Percentiles rank a stretch among this genome's conserved stretches.
Conservation (phyloP, 2,329 filamentous ascomycete species). For the Ceratocystis eucalypticola region DNA sequence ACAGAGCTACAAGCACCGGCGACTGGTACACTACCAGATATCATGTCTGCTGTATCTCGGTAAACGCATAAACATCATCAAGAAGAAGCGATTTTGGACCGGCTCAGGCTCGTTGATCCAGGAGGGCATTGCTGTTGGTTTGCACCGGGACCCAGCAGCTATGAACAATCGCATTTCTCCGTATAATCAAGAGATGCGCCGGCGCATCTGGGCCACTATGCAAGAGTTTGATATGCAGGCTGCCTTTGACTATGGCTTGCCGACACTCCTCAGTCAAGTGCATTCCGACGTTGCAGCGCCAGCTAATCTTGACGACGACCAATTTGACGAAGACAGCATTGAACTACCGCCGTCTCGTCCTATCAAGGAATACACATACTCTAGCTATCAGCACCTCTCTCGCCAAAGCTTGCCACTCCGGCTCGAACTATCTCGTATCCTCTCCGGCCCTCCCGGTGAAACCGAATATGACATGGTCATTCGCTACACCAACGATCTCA, state of each 20-base stretch:
- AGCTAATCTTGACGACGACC: constrained; percentile 44
- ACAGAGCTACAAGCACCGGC: constrained; percentile 49
- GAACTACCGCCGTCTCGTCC: constrained; percentile 39
- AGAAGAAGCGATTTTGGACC: constrained; percentile 53
- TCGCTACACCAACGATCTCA: constrained; percentile 47
- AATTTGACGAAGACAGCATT: constrained; percentile 41
- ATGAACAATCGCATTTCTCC: constrained; percentile 42
- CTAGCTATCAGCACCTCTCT: constrained; percentile 45
- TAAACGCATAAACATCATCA: constrained; percentile 48
- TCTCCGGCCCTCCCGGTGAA: constrained; percentile 41
- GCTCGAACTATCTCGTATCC: constrained; percentile 42
- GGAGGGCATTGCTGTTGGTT: constrained; percentile 43
- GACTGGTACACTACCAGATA: constrained; percentile 48
- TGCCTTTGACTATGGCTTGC: constrained; percentile 46
- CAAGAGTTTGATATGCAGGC: constrained; percentile 50
- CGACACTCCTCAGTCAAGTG: constrained; percentile 43
- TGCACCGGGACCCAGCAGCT: constrained; percentile 45
- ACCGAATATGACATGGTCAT: constrained; percentile 50
- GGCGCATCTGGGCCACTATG: constrained; percentile 47
- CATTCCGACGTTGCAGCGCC: constrained; percentile 43
- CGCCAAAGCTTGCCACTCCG: constrained; percentile 43
- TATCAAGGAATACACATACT: constrained; percentile 41
- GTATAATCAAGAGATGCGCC: constrained; percentile 49
- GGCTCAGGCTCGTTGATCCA: constrained; percentile 42
- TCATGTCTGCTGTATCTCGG: constrained; percentile 46